phyloP scores from a whole-genome alignment of 441 rosid species.

The Cnidoscolus chayamansa region DNA sequence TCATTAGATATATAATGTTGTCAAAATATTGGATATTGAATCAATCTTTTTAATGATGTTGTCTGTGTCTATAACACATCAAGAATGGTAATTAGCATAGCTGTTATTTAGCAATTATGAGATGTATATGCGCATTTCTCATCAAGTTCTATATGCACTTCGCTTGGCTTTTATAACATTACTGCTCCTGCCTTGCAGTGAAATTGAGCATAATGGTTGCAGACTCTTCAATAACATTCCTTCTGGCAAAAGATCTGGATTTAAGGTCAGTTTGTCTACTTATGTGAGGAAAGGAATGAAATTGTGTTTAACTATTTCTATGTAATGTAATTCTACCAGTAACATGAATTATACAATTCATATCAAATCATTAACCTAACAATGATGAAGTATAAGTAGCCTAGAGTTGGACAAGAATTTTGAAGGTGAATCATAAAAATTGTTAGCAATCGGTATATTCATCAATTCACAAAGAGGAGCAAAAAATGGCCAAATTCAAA shows the following conservation, averaged over 20 bases:
- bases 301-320: background rate
- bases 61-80: background rate
- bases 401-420: too few species aligned
- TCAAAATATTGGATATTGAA: background rate
- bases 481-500: too few species aligned
- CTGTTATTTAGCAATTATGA: background rate
- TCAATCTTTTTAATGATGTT: constrained; percentile 13
- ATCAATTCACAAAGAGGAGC: too few species aligned
- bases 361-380: too few species aligned
- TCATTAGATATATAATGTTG: background rate
- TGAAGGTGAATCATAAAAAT: too few species aligned
- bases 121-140: constrained; percentile 10
- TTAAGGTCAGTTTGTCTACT: constrained; percentile 54
- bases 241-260: constrained; percentile 75
- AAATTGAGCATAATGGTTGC: constrained; percentile 78
- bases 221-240: constrained; percentile 70
- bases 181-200: constrained; percentile 46
- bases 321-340: background rate
- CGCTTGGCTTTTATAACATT: constrained; percentile 8
- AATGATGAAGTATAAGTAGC: too few species aligned
- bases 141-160: constrained; percentile 8
- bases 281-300: background rate
- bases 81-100: constrained; percentile 6
- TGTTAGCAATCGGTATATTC: too few species aligned
- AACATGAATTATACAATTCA: too few species aligned